Base-by-base conservation (phyloP, 2,329 filamentous ascomycete genomes). In the Pseudogymnoascus sp. region DNA sequence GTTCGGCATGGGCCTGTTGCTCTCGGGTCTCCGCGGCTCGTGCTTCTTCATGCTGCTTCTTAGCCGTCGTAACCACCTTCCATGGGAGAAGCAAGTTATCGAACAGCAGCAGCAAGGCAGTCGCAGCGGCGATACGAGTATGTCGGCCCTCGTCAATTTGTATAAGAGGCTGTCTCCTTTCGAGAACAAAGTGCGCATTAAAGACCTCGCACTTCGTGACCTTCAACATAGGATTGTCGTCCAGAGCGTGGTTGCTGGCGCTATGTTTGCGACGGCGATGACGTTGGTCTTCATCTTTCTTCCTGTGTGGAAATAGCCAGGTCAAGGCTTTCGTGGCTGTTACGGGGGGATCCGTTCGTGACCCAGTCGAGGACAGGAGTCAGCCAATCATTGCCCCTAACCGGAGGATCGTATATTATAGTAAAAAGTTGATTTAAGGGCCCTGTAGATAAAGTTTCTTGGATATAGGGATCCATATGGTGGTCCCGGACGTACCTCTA, bases 31-130 rank as follows among this genome's bases (percentile, higher is more conserved):
- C 14, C 70, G 79, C 38, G 79, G 79, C 1, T 76, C 74, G 62
- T 81, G 79, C 67, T 80, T 80, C 70, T 80, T 81, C 64, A 68
- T 80, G 50, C 68, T 81, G 62, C 73, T 80, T 21, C 79, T 80
- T 66, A 76, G 76, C 7, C 72, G 77, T 37, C 72, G 79, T 37
- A 79, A 80, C 68, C 73, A 76, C 2, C 70, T 81, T 40, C 79
- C 79, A 0, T 81, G 79, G 79, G 79, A 81, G 68, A 71, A 77
- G 14, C 50, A 56, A 13, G 29, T 21, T 14, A 56, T 35, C 50
- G 29, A 56, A 56, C 50, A 56, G 8, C n/a, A 56, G 29, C 74
- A 77, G 37, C 76, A 70, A 0, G 11, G 8, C 4, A 53, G 16
- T 53, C 7, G 6, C 10, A 21, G 29, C 50, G n/a, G 29, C 1